Evolutionary conservation across 176 grass and related monocot genomes (phyloP).

Genomic region (Coix lacrymajobi): DNA sequence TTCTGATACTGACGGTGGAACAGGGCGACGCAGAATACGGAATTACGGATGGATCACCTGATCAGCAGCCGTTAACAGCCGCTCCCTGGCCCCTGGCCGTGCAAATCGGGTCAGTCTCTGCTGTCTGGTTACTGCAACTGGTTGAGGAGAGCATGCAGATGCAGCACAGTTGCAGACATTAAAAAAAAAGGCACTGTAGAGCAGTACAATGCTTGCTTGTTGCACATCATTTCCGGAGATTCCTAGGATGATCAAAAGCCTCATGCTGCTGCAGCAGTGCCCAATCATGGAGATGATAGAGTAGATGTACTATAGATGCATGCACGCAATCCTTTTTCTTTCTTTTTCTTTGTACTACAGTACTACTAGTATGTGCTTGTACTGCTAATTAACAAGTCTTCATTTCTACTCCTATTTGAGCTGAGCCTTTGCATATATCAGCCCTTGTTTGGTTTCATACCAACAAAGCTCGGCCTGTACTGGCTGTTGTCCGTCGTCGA

Average conservation of each 20-base stretch:
- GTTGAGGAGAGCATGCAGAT: no score
- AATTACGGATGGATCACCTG: neutral
- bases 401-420: neutral
- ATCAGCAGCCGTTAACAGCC: neutral
- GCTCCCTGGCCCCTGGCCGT: neutral
- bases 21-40: neutral
- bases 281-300: constrained; percentile 27
- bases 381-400: neutral
- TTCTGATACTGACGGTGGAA: neutral
- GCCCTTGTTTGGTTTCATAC: neutral
- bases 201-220: neutral
- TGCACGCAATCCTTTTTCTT: neutral
- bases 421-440: no score
- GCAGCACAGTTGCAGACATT: constrained; percentile 5
- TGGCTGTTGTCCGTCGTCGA: no score
- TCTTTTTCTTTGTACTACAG: neutral
- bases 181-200: constrained; percentile 17
- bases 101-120: neutral
- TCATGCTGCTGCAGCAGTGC: constrained; percentile 26
- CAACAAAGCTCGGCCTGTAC: neutral
- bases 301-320: no score
- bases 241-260: constrained; percentile 56
- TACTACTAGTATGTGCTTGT: neutral
- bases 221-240: constrained; percentile 50
- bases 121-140: constrained; percentile 32